Percentiles rank a stretch among this genome's conserved stretches.
These are phyloP conservation scores for Fusarium pseudoanthophilum DNA, from an alignment of 2,329 filamentous ascomycete species.

Conservation along the genomic window DNA sequence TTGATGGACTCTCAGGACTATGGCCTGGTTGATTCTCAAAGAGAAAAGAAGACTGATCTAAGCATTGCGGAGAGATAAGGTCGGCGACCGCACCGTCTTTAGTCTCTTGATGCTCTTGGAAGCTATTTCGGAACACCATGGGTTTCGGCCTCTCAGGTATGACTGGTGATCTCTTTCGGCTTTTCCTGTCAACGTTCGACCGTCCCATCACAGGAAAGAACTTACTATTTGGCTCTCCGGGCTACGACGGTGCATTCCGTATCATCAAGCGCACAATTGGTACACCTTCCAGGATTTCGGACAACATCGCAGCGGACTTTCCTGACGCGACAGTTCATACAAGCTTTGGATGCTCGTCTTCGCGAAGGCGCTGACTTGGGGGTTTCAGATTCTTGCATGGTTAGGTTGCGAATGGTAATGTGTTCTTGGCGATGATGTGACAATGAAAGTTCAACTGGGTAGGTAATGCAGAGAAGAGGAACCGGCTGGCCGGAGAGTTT, in stretches of 20 bases:
- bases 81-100: accelerated
- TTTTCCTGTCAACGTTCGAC: neutral
- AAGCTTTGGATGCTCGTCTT: neutral
- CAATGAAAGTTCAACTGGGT: neutral
- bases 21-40: accelerated
- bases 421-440: neutral
- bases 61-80: accelerated
- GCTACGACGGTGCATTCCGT: neutral
- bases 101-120: neutral
- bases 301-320: neutral
- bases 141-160: neutral
- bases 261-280: neutral
- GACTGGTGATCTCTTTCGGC: neutral
- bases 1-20: neutral
- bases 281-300: neutral
- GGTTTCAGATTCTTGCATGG: neutral
- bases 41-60: no score
- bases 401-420: neutral
- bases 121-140: neutral
- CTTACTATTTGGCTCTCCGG: neutral
- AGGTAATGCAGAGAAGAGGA: neutral
- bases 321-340: neutral
- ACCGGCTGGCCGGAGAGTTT: neutral
- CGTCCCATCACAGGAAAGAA: accelerated
- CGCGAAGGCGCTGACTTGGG: accelerated